A percentile compares a stretch with the other conserved stretches of the same genome.
These are phyloP conservation scores for Cnidoscolus chayamansa DNA, from an alignment of 441 rosid genomes.

Conservation along the genomic window DNA sequence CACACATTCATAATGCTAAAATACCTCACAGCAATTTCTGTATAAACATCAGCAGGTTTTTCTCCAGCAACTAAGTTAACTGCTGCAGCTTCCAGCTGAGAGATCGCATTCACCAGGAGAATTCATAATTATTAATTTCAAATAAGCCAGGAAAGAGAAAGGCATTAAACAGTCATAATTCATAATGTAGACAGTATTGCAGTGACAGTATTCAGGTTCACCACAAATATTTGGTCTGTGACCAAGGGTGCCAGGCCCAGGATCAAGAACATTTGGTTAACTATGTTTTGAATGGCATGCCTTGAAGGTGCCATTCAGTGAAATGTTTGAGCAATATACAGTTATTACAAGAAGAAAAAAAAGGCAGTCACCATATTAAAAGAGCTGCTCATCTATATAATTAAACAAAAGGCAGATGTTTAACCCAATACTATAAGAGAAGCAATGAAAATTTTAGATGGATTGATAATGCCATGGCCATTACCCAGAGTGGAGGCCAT, in stretches of 20 bases:
- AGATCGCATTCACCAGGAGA: conserved; percentile 30
- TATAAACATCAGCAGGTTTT: conserved; percentile 91
- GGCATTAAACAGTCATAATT: neutral
- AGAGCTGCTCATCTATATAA: neutral
- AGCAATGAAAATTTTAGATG: neutral
- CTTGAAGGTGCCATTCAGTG: neutral
- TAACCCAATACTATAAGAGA: no score
- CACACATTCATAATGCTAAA: neutral
- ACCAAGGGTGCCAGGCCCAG: no score
- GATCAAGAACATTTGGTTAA: neutral
- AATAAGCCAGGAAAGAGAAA: conserved; percentile 12
- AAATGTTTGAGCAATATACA: neutral
- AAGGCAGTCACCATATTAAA: neutral
- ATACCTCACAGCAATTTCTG: conserved; percentile 93
- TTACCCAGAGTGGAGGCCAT: neutral
- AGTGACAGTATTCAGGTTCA: neutral
- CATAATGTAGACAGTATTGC: neutral
- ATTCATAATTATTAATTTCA: conserved; percentile 18
- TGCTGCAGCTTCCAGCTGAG: conserved; percentile 89
- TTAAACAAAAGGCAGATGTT: neutral
- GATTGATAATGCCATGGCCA: neutral
- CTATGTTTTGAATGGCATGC: neutral
- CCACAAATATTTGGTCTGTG: no score
- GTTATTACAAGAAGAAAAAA: neutral
- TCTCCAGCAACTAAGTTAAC: conserved; percentile 83